Base-by-base conservation (phyloP, 2,329 filamentous ascomycete species). In the Leptographium galeiforme region DNA sequence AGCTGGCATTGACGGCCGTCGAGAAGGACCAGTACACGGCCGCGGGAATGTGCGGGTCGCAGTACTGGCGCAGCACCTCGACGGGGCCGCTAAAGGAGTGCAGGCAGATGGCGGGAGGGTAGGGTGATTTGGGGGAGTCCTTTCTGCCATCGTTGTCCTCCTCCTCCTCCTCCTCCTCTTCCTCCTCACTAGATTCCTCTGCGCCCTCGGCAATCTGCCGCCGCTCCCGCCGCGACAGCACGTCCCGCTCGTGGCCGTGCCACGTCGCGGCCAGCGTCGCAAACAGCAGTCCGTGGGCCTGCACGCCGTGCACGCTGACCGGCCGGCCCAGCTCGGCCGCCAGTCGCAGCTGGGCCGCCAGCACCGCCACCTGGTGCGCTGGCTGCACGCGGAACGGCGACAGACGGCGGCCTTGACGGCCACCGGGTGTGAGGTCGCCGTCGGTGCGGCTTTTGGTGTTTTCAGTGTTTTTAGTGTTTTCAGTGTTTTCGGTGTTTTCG, bases 1-100 rank as follows among this genome's bases (percentile, higher is more conserved):
- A 72, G 36, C 76, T 75, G 61, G 90, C 78, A 63, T 97, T 98
- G 61, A 98, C 85, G 7, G 81, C 82, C 0, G 76, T 76, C 2
- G 89, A 96, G 64, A 97, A 94, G 1, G 89, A 95, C 61, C 95
- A 90, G 67, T 83, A 98, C 19, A 97, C 76, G 16, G 81, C 74
- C 0, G 82, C 81, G 0, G 91, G 91, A 10, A 93, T 80, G 1
- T 77, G 73, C 1, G 80, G 78, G 58, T 85, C 76, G 48, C 89
- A 70, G 62, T 95, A 97, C 65, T 89, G 89, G 58, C 78, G 83
- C 40, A 96, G 70, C 36, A 84, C 77, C 54, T 93, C 83, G 12
- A 80, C 73, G 7, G 84, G 78, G 0, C 89, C 91, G 48, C 87
- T 94, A 67, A 89, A 98, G 0, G 90, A 96, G 67, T 98, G 93